phyloP scores from a whole-genome alignment of 495 filamentous ascomycete genomes.

The Penicillium parvum region DNA sequence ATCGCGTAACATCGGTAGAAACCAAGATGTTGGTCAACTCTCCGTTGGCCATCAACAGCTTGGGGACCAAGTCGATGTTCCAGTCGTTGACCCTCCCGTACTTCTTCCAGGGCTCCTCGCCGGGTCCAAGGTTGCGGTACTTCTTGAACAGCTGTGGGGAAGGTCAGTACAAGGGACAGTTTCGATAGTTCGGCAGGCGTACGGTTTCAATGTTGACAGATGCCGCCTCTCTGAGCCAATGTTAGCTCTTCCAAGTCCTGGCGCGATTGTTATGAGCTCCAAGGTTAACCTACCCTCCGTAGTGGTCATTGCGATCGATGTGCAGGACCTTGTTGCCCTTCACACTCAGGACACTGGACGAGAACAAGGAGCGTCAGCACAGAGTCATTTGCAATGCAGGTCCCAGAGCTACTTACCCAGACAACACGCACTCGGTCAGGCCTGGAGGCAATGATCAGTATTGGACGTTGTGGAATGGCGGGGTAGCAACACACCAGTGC shows the following conservation, averaged over 20 bases:
- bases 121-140: conserved; percentile 74
- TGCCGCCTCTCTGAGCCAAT: conserved; percentile 69
- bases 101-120: conserved; percentile 95
- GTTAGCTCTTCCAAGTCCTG: conserved; percentile 15
- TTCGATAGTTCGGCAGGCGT: conserved; percentile 24
- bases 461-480: conserved; percentile 25
- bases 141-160: conserved; percentile 79
- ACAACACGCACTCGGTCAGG: conserved; percentile 96
- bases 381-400: background rate
- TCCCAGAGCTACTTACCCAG: conserved; percentile 60
- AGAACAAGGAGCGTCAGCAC: conserved; percentile 2
- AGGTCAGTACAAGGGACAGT: conserved; percentile 12
- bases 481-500: conserved; percentile 71
- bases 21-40: conserved; percentile 97
- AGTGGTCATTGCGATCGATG: conserved; percentile 98
- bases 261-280: conserved; percentile 17
- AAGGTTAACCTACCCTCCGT: conserved; percentile 74
- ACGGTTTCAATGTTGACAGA: conserved; percentile 93
- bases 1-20: conserved; percentile 93
- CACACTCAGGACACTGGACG: conserved; percentile 81
- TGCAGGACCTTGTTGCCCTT: conserved; percentile 99
- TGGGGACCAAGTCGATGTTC: conserved; percentile 98
- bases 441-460: conserved; percentile 53
- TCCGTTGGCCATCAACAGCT: conserved; percentile 96
- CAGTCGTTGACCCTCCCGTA: conserved; percentile 96